Evolutionary conservation across 225 moss, liverwort and hornwort genomes (phyloP).

Genomic region (Bryoerythrophyllum caledonicum): DNA sequence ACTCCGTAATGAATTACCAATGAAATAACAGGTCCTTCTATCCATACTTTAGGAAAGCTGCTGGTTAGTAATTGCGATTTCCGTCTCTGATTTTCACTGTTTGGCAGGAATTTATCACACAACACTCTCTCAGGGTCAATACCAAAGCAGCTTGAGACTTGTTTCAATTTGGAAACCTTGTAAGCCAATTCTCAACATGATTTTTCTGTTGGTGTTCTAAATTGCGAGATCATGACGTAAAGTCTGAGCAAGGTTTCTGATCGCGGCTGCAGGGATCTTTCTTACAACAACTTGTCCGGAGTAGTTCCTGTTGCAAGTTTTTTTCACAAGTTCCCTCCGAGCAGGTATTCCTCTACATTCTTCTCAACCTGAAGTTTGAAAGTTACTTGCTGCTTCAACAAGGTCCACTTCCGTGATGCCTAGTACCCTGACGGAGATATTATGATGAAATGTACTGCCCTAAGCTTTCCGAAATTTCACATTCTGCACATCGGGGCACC

Average conservation of each 20-base stretch:
- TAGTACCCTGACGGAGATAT: background rate
- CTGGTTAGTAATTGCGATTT: background rate
- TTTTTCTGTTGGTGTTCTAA: background rate
- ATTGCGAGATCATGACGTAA: background rate
- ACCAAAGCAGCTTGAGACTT: conserved; percentile 67
- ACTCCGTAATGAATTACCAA: background rate
- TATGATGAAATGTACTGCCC: background rate
- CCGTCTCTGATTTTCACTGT: conserved; percentile 10
- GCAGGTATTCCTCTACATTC: conserved; percentile 38
- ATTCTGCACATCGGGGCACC: background rate
- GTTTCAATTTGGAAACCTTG: conserved; percentile 61
- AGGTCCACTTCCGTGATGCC: background rate
- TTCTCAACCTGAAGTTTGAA: background rate
- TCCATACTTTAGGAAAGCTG: background rate
- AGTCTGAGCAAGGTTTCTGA: conserved; percentile 8
- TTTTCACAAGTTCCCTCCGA: conserved; percentile 63
- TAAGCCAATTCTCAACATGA: conserved; percentile 25
- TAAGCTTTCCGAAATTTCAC: background rate
- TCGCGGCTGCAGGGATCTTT: conserved; percentile 69
- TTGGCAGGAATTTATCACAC: conserved; percentile 65
- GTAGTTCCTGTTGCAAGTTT: conserved; percentile 60
- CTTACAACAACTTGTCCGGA: conserved; percentile 80
- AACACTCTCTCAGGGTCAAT: conserved; percentile 73
- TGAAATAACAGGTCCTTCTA: background rate
- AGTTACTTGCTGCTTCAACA: background rate